Percentiles rank a stretch among this genome's conserved stretches.
Conservation (phyloP, 176 grass and related monocot species). For the Musa acuminata region DNA sequence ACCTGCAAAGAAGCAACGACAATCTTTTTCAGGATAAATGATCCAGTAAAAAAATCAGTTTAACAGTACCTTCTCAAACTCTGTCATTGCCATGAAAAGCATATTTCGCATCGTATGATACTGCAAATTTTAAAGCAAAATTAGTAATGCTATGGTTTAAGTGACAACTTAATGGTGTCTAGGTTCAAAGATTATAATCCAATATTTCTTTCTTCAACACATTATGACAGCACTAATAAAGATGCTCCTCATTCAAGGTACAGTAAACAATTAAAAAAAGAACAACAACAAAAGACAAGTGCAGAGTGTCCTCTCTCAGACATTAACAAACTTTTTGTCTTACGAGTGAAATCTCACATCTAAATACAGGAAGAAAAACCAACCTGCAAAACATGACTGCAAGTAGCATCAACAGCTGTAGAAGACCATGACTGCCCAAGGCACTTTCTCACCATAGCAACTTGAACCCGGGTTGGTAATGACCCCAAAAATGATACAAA, state of each 20-base stretch:
- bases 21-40: not conserved
- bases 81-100: constrained; percentile 92
- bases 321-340: not conserved
- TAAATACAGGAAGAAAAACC: constrained; percentile 17
- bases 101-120: constrained; percentile 83
- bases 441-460: constrained; percentile 48
- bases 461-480: constrained; percentile 34
- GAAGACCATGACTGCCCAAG: constrained; percentile 72
- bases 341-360: not conserved
- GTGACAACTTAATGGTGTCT: not conserved
- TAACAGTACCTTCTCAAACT: constrained; percentile 60
- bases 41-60: constrained; percentile 1
- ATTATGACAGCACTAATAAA: not conserved
- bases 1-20: not conserved
- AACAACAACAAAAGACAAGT: not conserved
- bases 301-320: not conserved
- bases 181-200: constrained; percentile 1
- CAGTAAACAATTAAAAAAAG: not conserved
- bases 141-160: not conserved
- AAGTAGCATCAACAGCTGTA: constrained; percentile 54
- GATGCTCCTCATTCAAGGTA: not conserved
- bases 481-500: constrained; percentile 56
- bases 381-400: constrained; percentile 63
- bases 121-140: constrained; percentile 35
- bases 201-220: constrained; percentile 7